phyloP scores from a whole-genome alignment of 169 alveolate species.

The Eimeria necatrix region DNA sequence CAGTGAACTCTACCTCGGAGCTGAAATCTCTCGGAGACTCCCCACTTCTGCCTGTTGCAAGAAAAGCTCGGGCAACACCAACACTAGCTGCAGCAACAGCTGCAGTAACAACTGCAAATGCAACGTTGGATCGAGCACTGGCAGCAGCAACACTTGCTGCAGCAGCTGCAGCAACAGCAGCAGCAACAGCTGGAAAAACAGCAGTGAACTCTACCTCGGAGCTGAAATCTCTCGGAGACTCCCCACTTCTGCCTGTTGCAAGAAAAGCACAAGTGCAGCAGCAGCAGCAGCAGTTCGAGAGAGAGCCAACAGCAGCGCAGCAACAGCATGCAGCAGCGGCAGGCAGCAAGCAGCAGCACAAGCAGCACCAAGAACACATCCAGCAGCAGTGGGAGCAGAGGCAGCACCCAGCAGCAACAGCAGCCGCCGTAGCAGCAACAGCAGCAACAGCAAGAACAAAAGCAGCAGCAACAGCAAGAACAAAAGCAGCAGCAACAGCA shows the following conservation, averaged over 20 bases:
- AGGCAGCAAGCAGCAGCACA: too few relatives aligned
- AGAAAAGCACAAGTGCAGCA: not conserved
- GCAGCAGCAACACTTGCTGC: too few relatives aligned
- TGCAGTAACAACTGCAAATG: too few relatives aligned
- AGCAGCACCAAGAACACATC: not conserved
- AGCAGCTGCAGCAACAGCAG: too few relatives aligned
- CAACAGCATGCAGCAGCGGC: too few relatives aligned
- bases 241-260: not conserved
- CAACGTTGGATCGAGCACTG: too few relatives aligned
- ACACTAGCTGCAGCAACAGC: too few relatives aligned
- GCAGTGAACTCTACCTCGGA: not conserved
- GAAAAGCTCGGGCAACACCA: not conserved
- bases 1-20: not conserved
- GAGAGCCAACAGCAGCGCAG: not conserved
- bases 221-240: not conserved
- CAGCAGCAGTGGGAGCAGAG: slow-evolving; percentile 24
- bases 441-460: too few relatives aligned
- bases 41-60: not conserved
- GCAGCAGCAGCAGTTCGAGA: not conserved
- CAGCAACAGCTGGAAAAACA: not conserved
- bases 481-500: not conserved
- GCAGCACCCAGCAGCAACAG: not conserved
- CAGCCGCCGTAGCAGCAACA: slow-evolving; percentile 44
- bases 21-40: not conserved
- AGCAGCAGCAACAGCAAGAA: not conserved